Evolutionary conservation across 257 asterid genomes (phyloP).

Genomic region (Coffea eugenioides): DNA sequence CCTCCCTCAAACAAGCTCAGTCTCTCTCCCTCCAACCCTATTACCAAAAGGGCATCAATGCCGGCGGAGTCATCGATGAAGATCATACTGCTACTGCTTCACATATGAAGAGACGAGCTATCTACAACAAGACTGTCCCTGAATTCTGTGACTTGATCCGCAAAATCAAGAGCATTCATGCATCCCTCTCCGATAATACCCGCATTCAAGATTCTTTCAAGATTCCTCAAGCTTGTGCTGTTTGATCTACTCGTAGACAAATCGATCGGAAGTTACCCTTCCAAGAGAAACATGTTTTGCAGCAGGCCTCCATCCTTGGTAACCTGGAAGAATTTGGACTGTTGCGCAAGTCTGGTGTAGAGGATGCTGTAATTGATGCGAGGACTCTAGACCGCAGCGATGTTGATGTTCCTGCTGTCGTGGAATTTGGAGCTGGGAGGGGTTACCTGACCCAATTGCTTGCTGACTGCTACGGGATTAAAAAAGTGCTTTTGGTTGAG

Average conservation of each 20-base stretch:
- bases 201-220: conserved; percentile 62
- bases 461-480: conserved; percentile 86
- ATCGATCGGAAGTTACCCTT: conserved; percentile 77
- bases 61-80: conserved; percentile 38
- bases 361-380: too few species aligned
- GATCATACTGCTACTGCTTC: conserved; percentile 36
- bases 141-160: conserved; percentile 44
- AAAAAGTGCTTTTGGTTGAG: conserved; percentile 78
- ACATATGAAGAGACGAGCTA: conserved; percentile 73
- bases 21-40: conserved; percentile 66
- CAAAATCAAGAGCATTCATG: conserved; percentile 66
- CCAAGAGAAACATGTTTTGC: conserved; percentile 85
- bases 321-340: conserved; percentile 76
- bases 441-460: conserved; percentile 93
- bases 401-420: conserved; percentile 58
- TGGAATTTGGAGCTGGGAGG: conserved; percentile 98
- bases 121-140: conserved; percentile 46
- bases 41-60: conserved; percentile 73
- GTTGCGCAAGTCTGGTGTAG: conserved; percentile 5
- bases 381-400: conserved; percentile 9
- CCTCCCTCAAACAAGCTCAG: conserved; percentile 64
- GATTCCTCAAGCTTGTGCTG: conserved; percentile 75
- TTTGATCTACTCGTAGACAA: conserved; percentile 67
- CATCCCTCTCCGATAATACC: conserved; percentile 43
- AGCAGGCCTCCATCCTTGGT: conserved; percentile 95